Percentiles rank a stretch among this genome's conserved stretches.
Evolutionary conservation across 2,329 filamentous ascomycete species (phyloP).

Genomic region (Podosphaera fusca): DNA sequence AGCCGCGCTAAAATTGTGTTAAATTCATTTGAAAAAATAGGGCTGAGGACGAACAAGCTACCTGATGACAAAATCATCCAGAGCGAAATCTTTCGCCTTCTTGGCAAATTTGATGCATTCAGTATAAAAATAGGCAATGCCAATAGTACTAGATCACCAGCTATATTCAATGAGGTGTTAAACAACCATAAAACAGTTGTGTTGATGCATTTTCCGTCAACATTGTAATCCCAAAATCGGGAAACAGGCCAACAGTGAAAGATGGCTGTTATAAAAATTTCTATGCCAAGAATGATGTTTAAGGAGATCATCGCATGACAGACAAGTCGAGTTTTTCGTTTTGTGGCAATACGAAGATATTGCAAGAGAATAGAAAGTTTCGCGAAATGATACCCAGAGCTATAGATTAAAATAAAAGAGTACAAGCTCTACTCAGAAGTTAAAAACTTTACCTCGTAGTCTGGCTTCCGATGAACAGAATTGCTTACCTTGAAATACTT

Average conservation of each 20-base stretch:
- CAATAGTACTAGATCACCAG: constrained; percentile 1
- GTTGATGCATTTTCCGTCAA: constrained; percentile 3
- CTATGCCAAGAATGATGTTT: background rate
- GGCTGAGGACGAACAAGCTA: constrained; percentile 1
- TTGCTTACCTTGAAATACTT: constrained; percentile 1
- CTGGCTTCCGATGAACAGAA: background rate
- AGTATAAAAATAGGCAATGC: constrained; percentile 3
- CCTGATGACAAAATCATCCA: constrained; percentile 1
- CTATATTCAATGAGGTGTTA: constrained; percentile 3
- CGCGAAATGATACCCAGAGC: constrained; percentile 2
- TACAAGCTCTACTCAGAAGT: background rate
- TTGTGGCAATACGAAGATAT: constrained; percentile 3
- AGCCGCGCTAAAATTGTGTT: constrained; percentile 1
- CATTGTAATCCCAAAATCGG: constrained; percentile 2
- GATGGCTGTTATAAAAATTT: constrained; percentile 2
- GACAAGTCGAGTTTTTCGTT: background rate
- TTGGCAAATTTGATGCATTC: background rate
- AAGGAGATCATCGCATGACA: constrained; percentile 2
- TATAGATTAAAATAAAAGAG: constrained; percentile 3
- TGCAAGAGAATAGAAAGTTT: constrained; percentile 4
- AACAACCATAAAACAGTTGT: constrained; percentile 2
- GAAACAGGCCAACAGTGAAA: constrained; percentile 3
- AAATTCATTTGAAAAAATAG: background rate
- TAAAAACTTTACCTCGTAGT: background rate
- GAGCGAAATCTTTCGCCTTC: background rate